Conservation (phyloP, 75 land plant genomes). For the Pinus albicaulis region DNA sequence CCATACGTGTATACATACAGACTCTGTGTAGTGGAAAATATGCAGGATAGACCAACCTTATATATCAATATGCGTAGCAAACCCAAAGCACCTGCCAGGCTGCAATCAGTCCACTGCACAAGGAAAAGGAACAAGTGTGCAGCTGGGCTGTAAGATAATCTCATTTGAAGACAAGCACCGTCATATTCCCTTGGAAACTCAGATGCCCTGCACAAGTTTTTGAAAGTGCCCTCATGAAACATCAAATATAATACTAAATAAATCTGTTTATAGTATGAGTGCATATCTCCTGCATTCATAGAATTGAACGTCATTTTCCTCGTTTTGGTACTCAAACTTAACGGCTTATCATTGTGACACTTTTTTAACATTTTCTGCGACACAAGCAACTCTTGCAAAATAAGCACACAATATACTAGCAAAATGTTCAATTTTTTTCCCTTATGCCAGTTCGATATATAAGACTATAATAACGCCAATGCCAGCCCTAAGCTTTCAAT, state of each 20-base stretch:
- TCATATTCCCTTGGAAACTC: conserved; percentile 86
- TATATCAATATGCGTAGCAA: conserved; percentile 58
- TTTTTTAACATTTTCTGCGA: not conserved
- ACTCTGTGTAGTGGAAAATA: not conserved
- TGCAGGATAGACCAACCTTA: conserved; percentile 36
- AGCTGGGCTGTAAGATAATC: too few species aligned
- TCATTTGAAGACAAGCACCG: conserved; percentile 82
- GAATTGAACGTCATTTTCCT: not conserved
- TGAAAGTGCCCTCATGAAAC: not conserved
- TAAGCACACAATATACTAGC: not conserved
- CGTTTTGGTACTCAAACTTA: not conserved
- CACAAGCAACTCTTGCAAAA: not conserved
- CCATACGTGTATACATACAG: not conserved
- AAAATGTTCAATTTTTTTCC: too few species aligned
- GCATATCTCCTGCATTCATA: not conserved
- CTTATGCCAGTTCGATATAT: too few species aligned
- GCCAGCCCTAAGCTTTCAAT: not conserved
- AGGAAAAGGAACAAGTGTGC: too few species aligned
- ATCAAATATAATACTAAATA: too few species aligned
- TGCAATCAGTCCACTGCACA: too few species aligned
- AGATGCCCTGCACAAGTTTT: conserved; percentile 62
- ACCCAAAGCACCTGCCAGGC: too few species aligned
- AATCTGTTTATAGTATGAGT: not conserved
- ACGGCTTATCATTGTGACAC: not conserved
- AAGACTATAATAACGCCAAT: too few species aligned